Evolutionary conservation across 2,329 filamentous ascomycete genomes (phyloP).

Genomic region (Penicillium sp.): DNA sequence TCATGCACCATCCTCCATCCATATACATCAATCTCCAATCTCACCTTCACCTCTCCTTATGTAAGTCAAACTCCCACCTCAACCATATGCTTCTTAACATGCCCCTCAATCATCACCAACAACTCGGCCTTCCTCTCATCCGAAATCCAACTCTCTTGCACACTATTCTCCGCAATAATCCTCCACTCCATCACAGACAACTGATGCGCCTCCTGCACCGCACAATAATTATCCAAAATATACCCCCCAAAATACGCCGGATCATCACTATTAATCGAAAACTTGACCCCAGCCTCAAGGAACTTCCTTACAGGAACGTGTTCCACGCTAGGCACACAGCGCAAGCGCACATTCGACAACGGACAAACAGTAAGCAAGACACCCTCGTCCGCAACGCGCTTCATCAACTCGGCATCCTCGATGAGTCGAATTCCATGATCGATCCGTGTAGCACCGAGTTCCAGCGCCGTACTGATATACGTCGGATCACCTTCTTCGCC

Average conservation of each 20-base stretch:
- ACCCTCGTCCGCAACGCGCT: constrained; percentile 61
- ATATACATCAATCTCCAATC: constrained; percentile 7
- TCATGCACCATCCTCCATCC: constrained; percentile 12
- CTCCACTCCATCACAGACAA: constrained; percentile 71
- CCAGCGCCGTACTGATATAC: constrained; percentile 69
- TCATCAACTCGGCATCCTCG: constrained; percentile 65
- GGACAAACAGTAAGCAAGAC: constrained; percentile 75
- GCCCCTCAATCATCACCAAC: constrained; percentile 45
- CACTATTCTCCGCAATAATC: constrained; percentile 64
- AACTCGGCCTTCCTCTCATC: constrained; percentile 67
- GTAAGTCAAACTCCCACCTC: neutral
- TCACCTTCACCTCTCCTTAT: too few relatives aligned
- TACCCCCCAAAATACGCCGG: constrained; percentile 79
- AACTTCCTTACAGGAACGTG: constrained; percentile 68
- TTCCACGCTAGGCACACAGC: constrained; percentile 59
- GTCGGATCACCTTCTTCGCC: constrained; percentile 74
- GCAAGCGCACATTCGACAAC: constrained; percentile 71
- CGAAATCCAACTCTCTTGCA: constrained; percentile 73
- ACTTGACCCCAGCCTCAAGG: constrained; percentile 67
- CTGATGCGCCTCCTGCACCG: constrained; percentile 73
- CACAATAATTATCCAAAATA: constrained; percentile 75
- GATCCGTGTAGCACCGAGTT: constrained; percentile 70
- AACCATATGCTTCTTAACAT: constrained; percentile 37
- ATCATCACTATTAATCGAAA: constrained; percentile 77
- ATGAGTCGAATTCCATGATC: constrained; percentile 75